Conservation (phyloP, 345 rosid genomes). For the Barbarea vulgaris region DNA sequence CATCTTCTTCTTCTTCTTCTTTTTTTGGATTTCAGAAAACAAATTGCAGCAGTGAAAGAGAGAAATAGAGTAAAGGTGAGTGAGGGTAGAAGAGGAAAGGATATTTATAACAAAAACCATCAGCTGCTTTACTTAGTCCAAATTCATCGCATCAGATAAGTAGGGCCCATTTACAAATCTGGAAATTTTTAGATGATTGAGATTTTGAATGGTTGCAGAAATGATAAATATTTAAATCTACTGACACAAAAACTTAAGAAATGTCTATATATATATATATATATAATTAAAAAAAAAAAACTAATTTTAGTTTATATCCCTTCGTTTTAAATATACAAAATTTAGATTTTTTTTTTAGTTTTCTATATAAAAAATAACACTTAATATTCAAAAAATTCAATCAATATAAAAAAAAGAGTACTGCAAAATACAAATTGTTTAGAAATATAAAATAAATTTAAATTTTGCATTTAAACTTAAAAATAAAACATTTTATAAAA, state of each 20-base stretch:
- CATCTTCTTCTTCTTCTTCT: conserved; percentile 16
- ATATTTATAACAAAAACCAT: conserved; percentile 34
- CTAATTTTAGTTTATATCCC: too few species aligned
- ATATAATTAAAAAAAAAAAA: too few species aligned
- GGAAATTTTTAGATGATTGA: conserved; percentile 10
- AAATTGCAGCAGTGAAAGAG: conserved; percentile 19
- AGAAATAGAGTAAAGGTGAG: conserved; percentile 37
- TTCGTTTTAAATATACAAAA: too few species aligned
- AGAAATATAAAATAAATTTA: too few species aligned
- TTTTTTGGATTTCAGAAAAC: background rate
- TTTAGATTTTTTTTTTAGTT: too few species aligned
- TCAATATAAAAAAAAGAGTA: too few species aligned
- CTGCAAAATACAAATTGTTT: too few species aligned
- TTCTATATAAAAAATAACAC: too few species aligned
- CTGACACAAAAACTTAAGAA: background rate
- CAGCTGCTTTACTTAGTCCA: conserved; percentile 25
- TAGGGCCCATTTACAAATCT: background rate
- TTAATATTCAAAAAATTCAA: too few species aligned
- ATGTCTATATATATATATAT: too few species aligned
- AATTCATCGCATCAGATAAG: conserved; percentile 33
- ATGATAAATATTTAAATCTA: background rate
- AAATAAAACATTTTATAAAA: too few species aligned
- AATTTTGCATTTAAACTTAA: too few species aligned
- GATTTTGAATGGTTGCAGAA: background rate
- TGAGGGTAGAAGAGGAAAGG: conserved; percentile 19